phyloP scores from a whole-genome alignment of 2,329 filamentous ascomycete genomes.

The Xylaria sp. region DNA sequence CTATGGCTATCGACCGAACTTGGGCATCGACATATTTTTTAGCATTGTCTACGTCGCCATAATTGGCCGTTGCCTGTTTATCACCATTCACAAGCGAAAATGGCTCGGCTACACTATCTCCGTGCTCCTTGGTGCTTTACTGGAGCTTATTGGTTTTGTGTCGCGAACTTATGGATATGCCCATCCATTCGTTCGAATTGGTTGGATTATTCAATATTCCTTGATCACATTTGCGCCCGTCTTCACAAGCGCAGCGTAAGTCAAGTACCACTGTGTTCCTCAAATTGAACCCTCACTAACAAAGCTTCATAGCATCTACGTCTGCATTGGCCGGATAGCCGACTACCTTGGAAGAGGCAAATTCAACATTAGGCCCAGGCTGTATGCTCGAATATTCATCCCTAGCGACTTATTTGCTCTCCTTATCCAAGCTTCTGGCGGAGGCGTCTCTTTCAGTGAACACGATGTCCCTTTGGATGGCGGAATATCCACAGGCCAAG shows the following conservation, averaged over 20 bases:
- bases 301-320: constrained; percentile 25
- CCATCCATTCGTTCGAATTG: constrained; percentile 24
- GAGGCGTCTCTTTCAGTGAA: constrained; percentile 24
- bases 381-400: constrained; percentile 35
- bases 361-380: constrained; percentile 34
- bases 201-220: constrained; percentile 35
- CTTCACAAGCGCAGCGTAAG: constrained; percentile 36
- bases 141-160: constrained; percentile 31
- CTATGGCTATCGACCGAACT: constrained; percentile 37
- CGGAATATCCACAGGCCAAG: constrained; percentile 26
- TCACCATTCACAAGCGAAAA: constrained; percentile 11
- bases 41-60: constrained; percentile 28
- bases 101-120: constrained; percentile 33
- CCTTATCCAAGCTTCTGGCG: constrained; percentile 31
- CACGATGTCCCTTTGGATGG: background rate
- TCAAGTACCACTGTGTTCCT: background rate
- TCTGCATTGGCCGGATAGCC: constrained; percentile 36
- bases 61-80: constrained; percentile 18
- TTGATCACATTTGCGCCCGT: constrained; percentile 33
- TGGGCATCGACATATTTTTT: constrained; percentile 37
- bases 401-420: constrained; percentile 32
- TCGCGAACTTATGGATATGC: constrained; percentile 28
- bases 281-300: constrained; percentile 1
- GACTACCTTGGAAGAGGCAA: constrained; percentile 36
- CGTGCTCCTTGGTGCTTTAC: constrained; percentile 26